These are phyloP conservation scores for Citrus cavaleriei DNA, from an alignment of 345 rosid species.

Conservation along the genomic window DNA sequence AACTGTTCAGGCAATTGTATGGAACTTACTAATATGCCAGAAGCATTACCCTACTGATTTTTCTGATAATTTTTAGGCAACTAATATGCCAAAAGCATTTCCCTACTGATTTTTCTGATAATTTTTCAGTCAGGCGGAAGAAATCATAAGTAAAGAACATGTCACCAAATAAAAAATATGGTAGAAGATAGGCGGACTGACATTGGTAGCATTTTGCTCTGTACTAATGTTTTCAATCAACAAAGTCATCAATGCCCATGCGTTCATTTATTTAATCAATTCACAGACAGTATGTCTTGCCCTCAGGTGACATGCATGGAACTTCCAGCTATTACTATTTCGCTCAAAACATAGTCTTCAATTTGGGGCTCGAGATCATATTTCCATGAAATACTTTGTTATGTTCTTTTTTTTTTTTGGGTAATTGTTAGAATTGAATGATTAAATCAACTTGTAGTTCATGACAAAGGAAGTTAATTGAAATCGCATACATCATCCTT, in stretches of 20 bases:
- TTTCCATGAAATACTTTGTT: neutral
- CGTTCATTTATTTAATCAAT: neutral
- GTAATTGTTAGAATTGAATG: neutral
- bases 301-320: neutral
- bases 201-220: neutral
- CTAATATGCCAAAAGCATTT: no score
- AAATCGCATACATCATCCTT: neutral
- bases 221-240: neutral
- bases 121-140: no score
- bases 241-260: neutral
- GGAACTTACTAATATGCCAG: no score
- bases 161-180: no score
- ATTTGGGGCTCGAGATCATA: neutral
- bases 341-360: neutral
- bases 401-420: neutral
- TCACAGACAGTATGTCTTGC: neutral
- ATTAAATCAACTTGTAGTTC: neutral
- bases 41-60: no score
- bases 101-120: no score
- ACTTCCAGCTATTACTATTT: neutral
- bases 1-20: no score
- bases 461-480: neutral
- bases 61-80: no score
- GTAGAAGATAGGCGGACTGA: no score
- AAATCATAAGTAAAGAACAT: no score